Evolutionary conservation across 495 filamentous ascomycete genomes (phyloP), one percentile per base, ranked within the genome.

Genomic region (Penicillium verhagenii): DNA sequence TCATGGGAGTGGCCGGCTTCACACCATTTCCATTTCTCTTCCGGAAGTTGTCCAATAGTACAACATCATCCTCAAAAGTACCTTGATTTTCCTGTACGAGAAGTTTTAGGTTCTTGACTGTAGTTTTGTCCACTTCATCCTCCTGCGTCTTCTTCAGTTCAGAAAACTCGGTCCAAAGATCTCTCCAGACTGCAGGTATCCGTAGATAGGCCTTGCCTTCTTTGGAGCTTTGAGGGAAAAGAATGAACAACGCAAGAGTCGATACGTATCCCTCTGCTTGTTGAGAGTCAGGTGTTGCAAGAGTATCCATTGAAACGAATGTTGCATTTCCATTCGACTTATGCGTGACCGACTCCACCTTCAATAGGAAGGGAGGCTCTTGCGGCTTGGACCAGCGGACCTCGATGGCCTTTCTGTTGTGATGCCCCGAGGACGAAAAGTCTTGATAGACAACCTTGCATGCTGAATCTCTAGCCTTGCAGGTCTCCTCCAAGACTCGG

Each of bases 261-360:
- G 90, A 89, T 39, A 96, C 82, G 60, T 85, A 97, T 8, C 83
- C 83, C 67, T 97, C 92, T 8, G 93, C 92, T 65, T 98, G 94
- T 56, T 84, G 83, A 1, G 76, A 42, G 40, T 87, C 87, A 0
- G 90, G 86, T 9, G 91, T 87, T n/a, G 90, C 84, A 37, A 95
- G 67, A 0, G 79, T 73, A 11, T 73, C 76, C 91, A 96, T 96
- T 31, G 85, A 87, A 50, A 91, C 81, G 48, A 71, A 76, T 3
- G 75, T 72, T 19, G 71, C 72, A 43, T 76, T 72, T 5, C 71
- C 55, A 43, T 70, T 75, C n/a, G 69, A 73, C 37, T 75, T 70
- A 49, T 74, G 73, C 0, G 68, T 66, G 25, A 84, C 55, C 7
- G 62, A 59, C 1, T 77, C 66, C 49, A 78, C 57, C 19, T 67